phyloP scores from a whole-genome alignment of 208 protist species.

The Borovskyia barvae region DNA sequence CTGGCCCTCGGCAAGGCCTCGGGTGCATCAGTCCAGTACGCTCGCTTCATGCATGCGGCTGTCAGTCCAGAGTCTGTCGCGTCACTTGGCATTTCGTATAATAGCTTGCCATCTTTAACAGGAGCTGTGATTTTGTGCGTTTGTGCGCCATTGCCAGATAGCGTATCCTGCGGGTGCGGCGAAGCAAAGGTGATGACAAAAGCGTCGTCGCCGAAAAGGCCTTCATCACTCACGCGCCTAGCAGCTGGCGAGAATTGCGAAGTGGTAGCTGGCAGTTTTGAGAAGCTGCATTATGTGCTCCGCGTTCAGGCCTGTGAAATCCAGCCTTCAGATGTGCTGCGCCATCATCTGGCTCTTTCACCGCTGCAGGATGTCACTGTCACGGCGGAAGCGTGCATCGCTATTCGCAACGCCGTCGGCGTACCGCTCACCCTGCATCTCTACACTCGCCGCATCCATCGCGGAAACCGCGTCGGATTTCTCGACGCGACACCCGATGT shows the following conservation, averaged over 20 bases:
- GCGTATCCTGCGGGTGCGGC: background rate
- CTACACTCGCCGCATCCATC: conserved; percentile 28
- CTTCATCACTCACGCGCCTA: conserved; percentile 11
- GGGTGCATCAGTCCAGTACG: background rate
- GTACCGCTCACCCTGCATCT: conserved; percentile 50
- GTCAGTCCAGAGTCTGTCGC: conserved; percentile 2
- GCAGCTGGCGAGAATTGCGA: conserved; percentile 31
- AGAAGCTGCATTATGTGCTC: conserved; percentile 49
- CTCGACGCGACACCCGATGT: conserved; percentile 33
- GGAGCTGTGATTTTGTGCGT: conserved; percentile 51
- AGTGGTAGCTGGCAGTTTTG: conserved; percentile 14
- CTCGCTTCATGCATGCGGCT: background rate
- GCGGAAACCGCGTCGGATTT: conserved; percentile 18
- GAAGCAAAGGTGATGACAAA: no score
- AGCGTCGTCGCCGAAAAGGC: background rate
- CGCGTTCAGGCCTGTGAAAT: conserved; percentile 12
- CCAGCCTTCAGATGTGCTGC: conserved; percentile 20
- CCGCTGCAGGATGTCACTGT: conserved; percentile 25
- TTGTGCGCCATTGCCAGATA: conserved; percentile 7
- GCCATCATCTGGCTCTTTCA: conserved; percentile 7
- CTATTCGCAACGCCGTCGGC: conserved; percentile 54
- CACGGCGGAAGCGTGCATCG: conserved; percentile 39
- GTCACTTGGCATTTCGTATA: conserved; percentile 59
- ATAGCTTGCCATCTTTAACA: conserved; percentile 46
- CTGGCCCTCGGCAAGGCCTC: background rate